Percentiles rank a stretch among this genome's conserved stretches.
phyloP scores from a whole-genome alignment of 805 yeast genomes.

The Metschnikowia cubensis region DNA sequence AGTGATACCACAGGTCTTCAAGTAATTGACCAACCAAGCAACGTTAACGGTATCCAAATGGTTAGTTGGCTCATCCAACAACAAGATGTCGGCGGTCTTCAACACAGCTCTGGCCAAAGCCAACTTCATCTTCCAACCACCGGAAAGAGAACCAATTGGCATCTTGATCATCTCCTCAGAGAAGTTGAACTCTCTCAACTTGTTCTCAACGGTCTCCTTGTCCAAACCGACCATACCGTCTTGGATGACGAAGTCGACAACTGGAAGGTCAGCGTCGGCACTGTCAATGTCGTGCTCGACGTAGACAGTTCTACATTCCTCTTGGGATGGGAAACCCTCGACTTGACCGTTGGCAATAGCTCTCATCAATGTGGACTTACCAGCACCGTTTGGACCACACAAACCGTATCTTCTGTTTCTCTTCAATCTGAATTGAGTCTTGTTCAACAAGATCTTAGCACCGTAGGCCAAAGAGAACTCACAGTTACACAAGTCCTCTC shows the following conservation, averaged over 20 bases:
- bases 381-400: slow-evolving; percentile 62
- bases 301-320: slow-evolving; percentile 97
- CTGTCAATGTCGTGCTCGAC: slow-evolving; percentile 99
- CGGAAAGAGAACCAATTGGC: slow-evolving; percentile 96
- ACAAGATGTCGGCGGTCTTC: slow-evolving; percentile 95
- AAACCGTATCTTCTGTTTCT: slow-evolving; percentile 99
- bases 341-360: slow-evolving; percentile 97
- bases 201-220: slow-evolving; percentile 63
- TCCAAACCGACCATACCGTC: slow-evolving; percentile 73
- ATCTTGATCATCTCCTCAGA: slow-evolving; percentile 85
- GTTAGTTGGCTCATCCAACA: slow-evolving; percentile 99
- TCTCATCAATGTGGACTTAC: slow-evolving; percentile 73
- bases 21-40: slow-evolving; percentile 99
- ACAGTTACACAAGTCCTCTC: slow-evolving; percentile 99
- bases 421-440: slow-evolving; percentile 98
- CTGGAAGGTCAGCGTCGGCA: slow-evolving; percentile 93
- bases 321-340: slow-evolving; percentile 99
- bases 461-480: slow-evolving; percentile 99
- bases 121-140: slow-evolving; percentile 99
- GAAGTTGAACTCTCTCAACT: slow-evolving; percentile 90
- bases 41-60: slow-evolving; percentile 99
- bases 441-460: slow-evolving; percentile 99
- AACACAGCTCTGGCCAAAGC: slow-evolving; percentile 99
- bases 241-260: slow-evolving; percentile 85
- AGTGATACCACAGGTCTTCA: slow-evolving; percentile 96